Percentiles rank a stretch among this genome's conserved stretches.
These are phyloP conservation scores for Pichia sp. DNA, from an alignment of 1,139 yeast genomes.

Conservation along the genomic window DNA sequence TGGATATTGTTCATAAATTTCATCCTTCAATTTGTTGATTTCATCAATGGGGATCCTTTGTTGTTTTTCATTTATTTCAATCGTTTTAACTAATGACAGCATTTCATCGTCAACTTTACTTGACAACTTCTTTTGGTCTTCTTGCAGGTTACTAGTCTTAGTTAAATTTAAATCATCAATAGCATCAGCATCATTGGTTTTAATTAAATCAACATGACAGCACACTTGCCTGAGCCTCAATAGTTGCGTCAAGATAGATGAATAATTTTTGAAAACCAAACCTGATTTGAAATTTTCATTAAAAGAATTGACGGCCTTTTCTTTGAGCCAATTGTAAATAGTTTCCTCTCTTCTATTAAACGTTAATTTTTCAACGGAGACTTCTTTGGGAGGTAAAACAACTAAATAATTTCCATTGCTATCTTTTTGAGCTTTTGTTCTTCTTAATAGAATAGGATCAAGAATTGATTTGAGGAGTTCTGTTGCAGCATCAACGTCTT, in stretches of 20 bases:
- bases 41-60: slow-evolving; percentile 23
- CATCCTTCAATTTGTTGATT: slow-evolving; percentile 23
- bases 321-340: slow-evolving; percentile 65
- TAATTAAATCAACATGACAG: slow-evolving; percentile 70
- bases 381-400: slow-evolving; percentile 68
- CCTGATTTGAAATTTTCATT: slow-evolving; percentile 58
- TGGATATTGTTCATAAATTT: slow-evolving; percentile 32
- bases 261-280: slow-evolving; percentile 63
- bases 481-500: slow-evolving; percentile 63
- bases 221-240: slow-evolving; percentile 82
- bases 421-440: slow-evolving; percentile 83
- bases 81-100: slow-evolving; percentile 17
- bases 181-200: slow-evolving; percentile 31
- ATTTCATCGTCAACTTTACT: slow-evolving; percentile 26
- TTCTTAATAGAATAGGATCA: slow-evolving; percentile 74
- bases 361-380: slow-evolving; percentile 58
- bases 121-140: slow-evolving; percentile 12
- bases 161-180: slow-evolving; percentile 25
- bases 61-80: slow-evolving; percentile 24
- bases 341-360: slow-evolving; percentile 62
- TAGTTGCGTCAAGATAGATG: slow-evolving; percentile 78
- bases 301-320: slow-evolving; percentile 64
- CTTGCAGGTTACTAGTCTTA: background rate
- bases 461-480: slow-evolving; percentile 79
- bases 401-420: slow-evolving; percentile 71